Evolutionary conservation across 164 flowering plant genomes (phyloP), one percentile per base, ranked within the genome.

Genomic region (Berberis vulgaris): DNA sequence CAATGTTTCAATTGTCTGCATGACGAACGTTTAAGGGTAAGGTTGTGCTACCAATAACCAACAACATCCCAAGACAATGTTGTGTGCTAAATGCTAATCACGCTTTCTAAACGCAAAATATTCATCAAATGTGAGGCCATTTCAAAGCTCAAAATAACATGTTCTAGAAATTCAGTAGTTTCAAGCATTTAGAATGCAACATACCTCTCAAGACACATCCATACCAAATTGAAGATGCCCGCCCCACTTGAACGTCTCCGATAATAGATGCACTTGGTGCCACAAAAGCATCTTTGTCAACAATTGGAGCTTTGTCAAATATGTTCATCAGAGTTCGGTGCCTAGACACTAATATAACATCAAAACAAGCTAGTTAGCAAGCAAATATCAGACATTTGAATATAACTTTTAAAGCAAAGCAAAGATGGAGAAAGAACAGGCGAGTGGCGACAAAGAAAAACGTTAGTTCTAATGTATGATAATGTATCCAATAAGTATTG

Each of bases 181-280:
- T 26, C 26, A 26, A 26, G 26, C 26, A 26, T 52, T 52, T 26
- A 3, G 13, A 57, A 39, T 7, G 45, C 41, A 57, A 42, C 81
- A 69, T 79, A 91, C 98, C 98, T 89, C 96, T 80, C 70, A 92
- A 74, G 65, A 92, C 95, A 70, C 93, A 89, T 52, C 96, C 98
- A 78, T 92, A 92, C 98, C 96, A 89, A 76, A 89, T 83, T 43
- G 98, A 92, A 8, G 98, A 86, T 43, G 78, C 82, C 40, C 71
- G 79, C 55, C 98, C 96, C 49, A 92, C 82, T 57, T 77, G 84
- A 71, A 92, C 95, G 78, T 92, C 93, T 13, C 98, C 96, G 69
- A 80, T 82, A 60, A 92, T 26, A 46, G 96, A 89, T 43, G 98
- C 98, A 77, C 89, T 89, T 41, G 98, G 98, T 40, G 98, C 96